phyloP scores from a whole-genome alignment of 139 green algal genomes.

The Coelastrella sp. region DNA sequence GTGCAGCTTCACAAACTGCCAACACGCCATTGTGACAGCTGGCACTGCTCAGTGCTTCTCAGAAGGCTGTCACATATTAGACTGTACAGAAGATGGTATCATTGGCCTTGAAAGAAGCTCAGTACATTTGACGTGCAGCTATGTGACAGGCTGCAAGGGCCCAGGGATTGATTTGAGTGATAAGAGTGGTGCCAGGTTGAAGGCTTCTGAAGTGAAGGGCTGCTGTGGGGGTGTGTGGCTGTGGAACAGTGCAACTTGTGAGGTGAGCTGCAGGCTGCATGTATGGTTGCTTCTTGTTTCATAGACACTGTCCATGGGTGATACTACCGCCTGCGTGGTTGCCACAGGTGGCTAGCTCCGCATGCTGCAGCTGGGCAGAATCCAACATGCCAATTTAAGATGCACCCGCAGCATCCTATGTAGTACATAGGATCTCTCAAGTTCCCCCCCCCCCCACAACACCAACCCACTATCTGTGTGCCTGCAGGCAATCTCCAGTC shows the following conservation, averaged over 20 bases:
- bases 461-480: background rate
- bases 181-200: background rate
- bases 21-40: background rate
- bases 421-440: too few species aligned
- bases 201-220: background rate
- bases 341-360: background rate
- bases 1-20: background rate
- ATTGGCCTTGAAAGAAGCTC: background rate
- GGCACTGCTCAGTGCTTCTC: constrained; percentile 6
- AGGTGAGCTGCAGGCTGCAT: background rate
- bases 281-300: background rate
- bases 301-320: too few species aligned
- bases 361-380: too few species aligned
- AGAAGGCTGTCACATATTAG: constrained; percentile 6
- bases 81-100: constrained; percentile 31
- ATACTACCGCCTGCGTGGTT: too few species aligned
- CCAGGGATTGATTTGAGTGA: constrained; percentile 30
- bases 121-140: background rate
- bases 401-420: too few species aligned
- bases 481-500: constrained; percentile 14
- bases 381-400: too few species aligned
- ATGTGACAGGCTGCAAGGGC: constrained; percentile 13
- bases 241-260: constrained; percentile 9
- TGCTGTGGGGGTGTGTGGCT: constrained; percentile 39
- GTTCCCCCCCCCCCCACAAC: too few species aligned